Conservation (phyloP, 1,284 basidiomycete genomes). For the Ganoderma leucocontextum region DNA sequence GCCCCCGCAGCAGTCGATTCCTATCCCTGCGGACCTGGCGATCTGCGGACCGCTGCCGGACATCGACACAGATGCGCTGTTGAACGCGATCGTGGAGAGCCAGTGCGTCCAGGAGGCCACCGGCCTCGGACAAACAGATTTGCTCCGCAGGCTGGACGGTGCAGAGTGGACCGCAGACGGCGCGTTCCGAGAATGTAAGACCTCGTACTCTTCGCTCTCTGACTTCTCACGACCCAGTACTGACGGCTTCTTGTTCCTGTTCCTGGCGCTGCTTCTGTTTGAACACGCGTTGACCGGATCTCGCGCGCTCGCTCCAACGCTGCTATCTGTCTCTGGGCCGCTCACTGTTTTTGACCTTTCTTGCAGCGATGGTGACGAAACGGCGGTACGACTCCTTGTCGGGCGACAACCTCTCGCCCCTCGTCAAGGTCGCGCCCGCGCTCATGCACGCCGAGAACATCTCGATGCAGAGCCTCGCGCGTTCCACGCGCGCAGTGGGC, state of each 20-base stretch:
- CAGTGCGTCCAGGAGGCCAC: conserved; percentile 67
- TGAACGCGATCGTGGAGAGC: conserved; percentile 61
- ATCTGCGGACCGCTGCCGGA: conserved; percentile 42
- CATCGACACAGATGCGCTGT: conserved; percentile 63
- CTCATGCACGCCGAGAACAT: conserved; percentile 91
- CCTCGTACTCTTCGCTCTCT: not conserved
- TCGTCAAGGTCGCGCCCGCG: conserved; percentile 81
- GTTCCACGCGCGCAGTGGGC: conserved; percentile 80
- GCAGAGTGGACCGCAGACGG: conserved; percentile 76
- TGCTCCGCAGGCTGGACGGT: conserved; percentile 60
- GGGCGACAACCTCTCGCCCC: conserved; percentile 72
- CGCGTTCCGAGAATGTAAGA: conserved; percentile 82
- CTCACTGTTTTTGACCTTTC: not conserved
- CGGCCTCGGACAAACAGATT: conserved; percentile 62
- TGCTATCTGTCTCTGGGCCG: not conserved
- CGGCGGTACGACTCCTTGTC: conserved; percentile 65
- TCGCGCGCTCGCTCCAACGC: not conserved
- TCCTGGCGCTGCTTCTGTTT: not conserved
- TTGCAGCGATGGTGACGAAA: conserved; percentile 66
- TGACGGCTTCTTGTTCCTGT: not conserved
- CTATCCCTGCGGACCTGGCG: conserved; percentile 41
- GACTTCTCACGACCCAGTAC: not conserved
- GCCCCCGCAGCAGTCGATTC: conserved; percentile 45
- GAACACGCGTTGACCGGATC: not conserved
- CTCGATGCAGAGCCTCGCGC: conserved; percentile 80